Base-by-base conservation (phyloP, 805 yeast species). In the Hagleromyces aurorensis region DNA sequence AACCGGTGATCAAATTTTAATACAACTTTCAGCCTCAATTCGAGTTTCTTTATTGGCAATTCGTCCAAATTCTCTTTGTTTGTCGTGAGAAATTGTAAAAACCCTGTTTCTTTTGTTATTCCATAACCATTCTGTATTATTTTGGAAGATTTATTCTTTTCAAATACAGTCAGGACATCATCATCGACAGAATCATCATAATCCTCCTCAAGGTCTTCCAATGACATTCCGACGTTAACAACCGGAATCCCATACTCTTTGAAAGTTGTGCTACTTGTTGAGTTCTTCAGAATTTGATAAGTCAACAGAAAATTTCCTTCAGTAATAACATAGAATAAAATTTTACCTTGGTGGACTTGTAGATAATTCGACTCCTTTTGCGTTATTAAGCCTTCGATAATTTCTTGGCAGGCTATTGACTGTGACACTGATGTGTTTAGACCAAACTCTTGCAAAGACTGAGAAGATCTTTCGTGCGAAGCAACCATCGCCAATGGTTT, bases 121-220 rank as follows among this genome's bases (percentile, higher is more conserved):
- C 46, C 39, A 22, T 44, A 53, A 2, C 62, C 62, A 41, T 55
- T 55, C 32, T 57, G 62, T 18, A 57, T 54, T 7, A 57, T 37
- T 30, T 34, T 51, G 3, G 50, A 47, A 20, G 46, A 35, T 14
- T 48, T 55, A 10, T 38, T 42, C 14, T 41, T 43, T 11, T 53
- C 55, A 35, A 46, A 50, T 4, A 55, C 58, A 2, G 55, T 48
- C n/a, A 57, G 36, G 1, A 47, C 37, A 25, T 55, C 56, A 29
- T 50, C 55, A 31, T 57, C 60, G 9, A 33, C 26, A 16, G 46
- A 36, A 14, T 41, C 42, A 23, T 41, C 46, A 18, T 33, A 29
- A 8, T 44, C 46, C 12, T 44, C 41, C 6, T 41, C 44, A 8
- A 34, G 13, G 13, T 42, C 41, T 3, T 34, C 37, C 7, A 32